These are phyloP conservation scores for Colletotrichum melonis DNA, from an alignment of 2,329 filamentous ascomycete genomes.

Conservation along the genomic window DNA sequence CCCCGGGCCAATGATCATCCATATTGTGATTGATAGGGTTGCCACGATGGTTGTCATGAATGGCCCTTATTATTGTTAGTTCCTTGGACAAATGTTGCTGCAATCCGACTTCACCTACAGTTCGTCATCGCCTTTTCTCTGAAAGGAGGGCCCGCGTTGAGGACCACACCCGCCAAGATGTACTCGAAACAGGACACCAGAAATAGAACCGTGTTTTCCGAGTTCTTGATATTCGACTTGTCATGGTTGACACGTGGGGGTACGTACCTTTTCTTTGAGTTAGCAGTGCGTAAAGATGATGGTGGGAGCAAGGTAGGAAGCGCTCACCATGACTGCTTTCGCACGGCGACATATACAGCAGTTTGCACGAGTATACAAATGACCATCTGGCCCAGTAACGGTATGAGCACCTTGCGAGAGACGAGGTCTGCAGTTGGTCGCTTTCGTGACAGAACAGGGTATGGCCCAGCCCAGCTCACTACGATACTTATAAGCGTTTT, in stretches of 20 bases:
- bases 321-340: constrained; percentile 79
- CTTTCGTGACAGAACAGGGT: constrained; percentile 81
- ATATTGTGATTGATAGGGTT: constrained; percentile 74
- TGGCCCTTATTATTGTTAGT: constrained; percentile 67
- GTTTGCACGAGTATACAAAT: constrained; percentile 84
- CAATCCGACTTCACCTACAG: constrained; percentile 62
- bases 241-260: constrained; percentile 82
- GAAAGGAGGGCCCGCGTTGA: constrained; percentile 93
- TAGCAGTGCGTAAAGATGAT: constrained; percentile 17
- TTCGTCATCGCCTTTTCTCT: constrained; percentile 84
- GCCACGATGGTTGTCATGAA: constrained; percentile 83
- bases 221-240: constrained; percentile 89
- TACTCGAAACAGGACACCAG: constrained; percentile 94
- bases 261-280: constrained; percentile 69
- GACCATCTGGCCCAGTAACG: constrained; percentile 87
- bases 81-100: constrained; percentile 36
- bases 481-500: constrained; percentile 1
- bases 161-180: constrained; percentile 86
- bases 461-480: constrained; percentile 96
- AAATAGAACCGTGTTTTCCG: constrained; percentile 93
- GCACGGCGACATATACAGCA: constrained; percentile 78
- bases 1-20: constrained; percentile 84
- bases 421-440: constrained; percentile 92
- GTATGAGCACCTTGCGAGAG: constrained; percentile 89
- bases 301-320: not conserved